phyloP scores from a whole-genome alignment of 805 yeast species.

The Kodamaea kaohsiungensis region DNA sequence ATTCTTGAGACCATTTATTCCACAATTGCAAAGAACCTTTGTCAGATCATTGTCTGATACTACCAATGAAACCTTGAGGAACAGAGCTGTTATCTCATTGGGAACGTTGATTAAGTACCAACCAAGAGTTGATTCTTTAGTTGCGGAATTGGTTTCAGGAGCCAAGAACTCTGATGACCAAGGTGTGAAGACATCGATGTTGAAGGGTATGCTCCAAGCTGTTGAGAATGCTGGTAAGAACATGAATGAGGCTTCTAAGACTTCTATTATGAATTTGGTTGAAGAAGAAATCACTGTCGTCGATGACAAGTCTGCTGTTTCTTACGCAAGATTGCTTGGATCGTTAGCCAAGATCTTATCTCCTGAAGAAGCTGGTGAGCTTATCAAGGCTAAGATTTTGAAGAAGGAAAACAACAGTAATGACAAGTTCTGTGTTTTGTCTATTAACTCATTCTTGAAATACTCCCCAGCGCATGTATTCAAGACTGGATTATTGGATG shows the following conservation, averaged over 20 bases:
- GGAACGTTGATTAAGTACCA: slow-evolving; percentile 87
- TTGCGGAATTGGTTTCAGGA: slow-evolving; percentile 77
- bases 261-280: slow-evolving; percentile 66
- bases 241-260: slow-evolving; percentile 72
- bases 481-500: slow-evolving; percentile 49
- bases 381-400: slow-evolving; percentile 61
- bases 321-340: slow-evolving; percentile 79
- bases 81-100: slow-evolving; percentile 85
- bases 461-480: slow-evolving; percentile 71
- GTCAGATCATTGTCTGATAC: slow-evolving; percentile 87
- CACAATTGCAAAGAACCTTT: slow-evolving; percentile 96
- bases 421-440: slow-evolving; percentile 61
- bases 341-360: slow-evolving; percentile 69
- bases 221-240: slow-evolving; percentile 76
- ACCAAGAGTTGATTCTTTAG: slow-evolving; percentile 91
- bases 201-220: slow-evolving; percentile 81
- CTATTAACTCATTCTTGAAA: slow-evolving; percentile 76
- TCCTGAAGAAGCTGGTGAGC: slow-evolving; percentile 59
- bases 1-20: slow-evolving; percentile 91
- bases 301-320: slow-evolving; percentile 64
- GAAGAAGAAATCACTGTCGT: slow-evolving; percentile 61
- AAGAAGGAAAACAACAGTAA: slow-evolving; percentile 41
- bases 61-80: slow-evolving; percentile 66
- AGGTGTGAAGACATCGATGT: slow-evolving; percentile 83
- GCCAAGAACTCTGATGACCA: slow-evolving; percentile 63